Base-by-base conservation (phyloP, 2,329 filamentous ascomycete species). In the Emericellopsis atlantica region DNA sequence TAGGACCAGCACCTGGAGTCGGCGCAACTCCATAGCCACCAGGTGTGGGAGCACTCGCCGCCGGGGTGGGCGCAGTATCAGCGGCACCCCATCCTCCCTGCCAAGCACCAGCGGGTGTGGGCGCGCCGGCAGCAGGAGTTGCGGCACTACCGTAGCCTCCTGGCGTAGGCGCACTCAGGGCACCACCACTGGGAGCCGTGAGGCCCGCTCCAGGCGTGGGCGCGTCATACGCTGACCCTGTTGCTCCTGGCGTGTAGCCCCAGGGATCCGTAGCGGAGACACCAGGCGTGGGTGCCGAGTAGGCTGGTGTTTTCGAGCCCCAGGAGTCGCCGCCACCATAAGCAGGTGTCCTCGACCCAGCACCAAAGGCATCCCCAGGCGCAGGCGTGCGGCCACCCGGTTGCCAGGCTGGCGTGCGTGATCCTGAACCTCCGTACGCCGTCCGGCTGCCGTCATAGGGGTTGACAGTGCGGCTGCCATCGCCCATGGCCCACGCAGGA, bases 221-320 rank as follows among this genome's bases (percentile, higher is more conserved):
- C 4, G 80, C 81, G 50, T 90, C 84, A 49, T 84, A 86, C 0
- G 73, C 58, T 32, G 55, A 56, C 7, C 61, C 58, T 31, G 62
- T 64, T 4, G 64, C 59, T 1, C 69, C 70, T 2, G 72, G 67
- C 2, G 72, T 74, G 54, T 76, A 76, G 32, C 72, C 72, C 76
- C 76, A 80, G 6, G 70, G 63, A 44, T 81, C 75, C 39, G 67
- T 67, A 40, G 69, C 73, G 52, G 70, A 74, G 40, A 69, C 74
- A 9, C 69, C 72, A 0, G 74, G 74, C 1, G 74, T 78, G 2
- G 74, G 72, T 4, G 74, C 74, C 4, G 73, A 73, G 54, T 84
- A 88, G 2, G 76, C 80, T 4, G 88, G 88, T 1, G 87, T 93
- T 58, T 89, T 85, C 24, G 81, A 83, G 6, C 83, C 78, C 66